Percentiles rank a stretch among this genome's conserved stretches.
Conservation (phyloP, 495 filamentous ascomycete species). For the Hyaloscypha hepaticicola region DNA sequence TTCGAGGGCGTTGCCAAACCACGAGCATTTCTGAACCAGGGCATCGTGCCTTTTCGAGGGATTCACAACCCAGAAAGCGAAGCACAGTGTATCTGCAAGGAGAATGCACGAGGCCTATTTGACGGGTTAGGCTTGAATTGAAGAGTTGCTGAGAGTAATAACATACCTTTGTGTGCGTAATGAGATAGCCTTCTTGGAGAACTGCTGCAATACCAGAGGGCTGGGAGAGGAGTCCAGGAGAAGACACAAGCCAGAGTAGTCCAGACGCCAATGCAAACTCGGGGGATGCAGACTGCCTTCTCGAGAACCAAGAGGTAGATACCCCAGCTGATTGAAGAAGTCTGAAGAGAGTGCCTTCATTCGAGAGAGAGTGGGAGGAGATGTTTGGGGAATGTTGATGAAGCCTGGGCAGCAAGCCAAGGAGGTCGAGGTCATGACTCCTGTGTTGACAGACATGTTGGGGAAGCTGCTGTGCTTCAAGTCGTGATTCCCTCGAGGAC, state of each 20-base stretch:
- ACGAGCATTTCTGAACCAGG: too few species aligned
- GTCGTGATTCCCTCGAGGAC: not conserved
- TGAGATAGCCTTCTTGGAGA: conserved; percentile 12
- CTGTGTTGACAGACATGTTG: not conserved
- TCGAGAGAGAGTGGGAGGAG: conserved; percentile 3
- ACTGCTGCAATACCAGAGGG: not conserved
- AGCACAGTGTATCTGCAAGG: too few species aligned
- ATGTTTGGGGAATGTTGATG: not conserved
- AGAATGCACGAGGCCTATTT: too few species aligned
- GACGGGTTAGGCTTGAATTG: too few species aligned
- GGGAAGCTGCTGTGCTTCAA: conserved; percentile 2
- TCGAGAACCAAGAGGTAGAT: conserved; percentile 17
- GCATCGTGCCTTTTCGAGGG: too few species aligned
- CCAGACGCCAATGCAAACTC: conserved; percentile 12
- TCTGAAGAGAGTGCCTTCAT: not conserved
- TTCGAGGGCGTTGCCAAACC: too few species aligned
- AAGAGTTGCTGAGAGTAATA: not conserved
- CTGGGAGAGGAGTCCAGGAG: not conserved
- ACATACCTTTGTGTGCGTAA: conserved; percentile 15
- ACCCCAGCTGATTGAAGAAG: conserved; percentile 1
- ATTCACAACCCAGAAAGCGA: too few species aligned
- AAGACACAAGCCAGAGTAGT: not conserved
- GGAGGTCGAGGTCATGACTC: not conserved
- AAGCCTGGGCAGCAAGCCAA: conserved; percentile 4
- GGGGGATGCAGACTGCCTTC: not conserved